Percentiles rank a stretch among this genome's conserved stretches.
Conservation (phyloP, 495 filamentous ascomycete genomes). For the Rhizodiscina lignyota region DNA sequence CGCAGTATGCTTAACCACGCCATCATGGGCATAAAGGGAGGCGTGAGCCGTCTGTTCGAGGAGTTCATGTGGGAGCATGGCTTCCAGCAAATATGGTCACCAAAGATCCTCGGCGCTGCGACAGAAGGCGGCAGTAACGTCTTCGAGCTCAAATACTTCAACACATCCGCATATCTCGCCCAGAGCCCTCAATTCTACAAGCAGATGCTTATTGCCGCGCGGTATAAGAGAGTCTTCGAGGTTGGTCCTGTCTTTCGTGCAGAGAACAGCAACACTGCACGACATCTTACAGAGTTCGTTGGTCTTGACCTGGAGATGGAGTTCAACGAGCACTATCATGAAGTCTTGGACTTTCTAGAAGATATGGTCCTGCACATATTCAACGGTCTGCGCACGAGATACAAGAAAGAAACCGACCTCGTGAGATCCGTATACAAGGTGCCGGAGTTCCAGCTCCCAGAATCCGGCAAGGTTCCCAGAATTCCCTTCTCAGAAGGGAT, state of each 20-base stretch:
- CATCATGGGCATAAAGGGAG: constrained; percentile 27
- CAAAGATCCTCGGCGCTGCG: constrained; percentile 23
- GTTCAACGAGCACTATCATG: constrained; percentile 29
- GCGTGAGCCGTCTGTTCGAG: constrained; percentile 21
- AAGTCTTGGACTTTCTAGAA: constrained; percentile 25
- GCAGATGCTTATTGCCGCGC: constrained; percentile 27
- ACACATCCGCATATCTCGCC: constrained; percentile 22
- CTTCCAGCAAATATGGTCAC: constrained; percentile 23
- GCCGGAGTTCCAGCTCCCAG: constrained; percentile 30
- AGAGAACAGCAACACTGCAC: constrained; percentile 28
- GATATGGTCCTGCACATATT: constrained; percentile 29
- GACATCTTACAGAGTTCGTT: constrained; percentile 29
- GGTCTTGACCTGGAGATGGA: constrained; percentile 31
- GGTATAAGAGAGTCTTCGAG: constrained; percentile 26
- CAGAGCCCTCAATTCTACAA: constrained; percentile 30
- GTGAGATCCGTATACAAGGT: constrained; percentile 24
- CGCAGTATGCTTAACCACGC: constrained; percentile 23
- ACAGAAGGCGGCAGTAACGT: constrained; percentile 27
- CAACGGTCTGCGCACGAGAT: constrained; percentile 21
- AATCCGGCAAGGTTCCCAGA: constrained; percentile 59
- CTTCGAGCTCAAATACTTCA: constrained; percentile 28
- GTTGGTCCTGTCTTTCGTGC: constrained; percentile 28
- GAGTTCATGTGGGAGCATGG: constrained; percentile 20
- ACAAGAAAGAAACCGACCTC: constrained; percentile 24
- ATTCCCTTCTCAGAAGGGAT: constrained; percentile 79